A percentile compares a stretch with the other conserved stretches of the same genome.
phyloP scores from a whole-genome alignment of 192 early-diverging fungal genomes.

The Geranomyces michiganensis region DNA sequence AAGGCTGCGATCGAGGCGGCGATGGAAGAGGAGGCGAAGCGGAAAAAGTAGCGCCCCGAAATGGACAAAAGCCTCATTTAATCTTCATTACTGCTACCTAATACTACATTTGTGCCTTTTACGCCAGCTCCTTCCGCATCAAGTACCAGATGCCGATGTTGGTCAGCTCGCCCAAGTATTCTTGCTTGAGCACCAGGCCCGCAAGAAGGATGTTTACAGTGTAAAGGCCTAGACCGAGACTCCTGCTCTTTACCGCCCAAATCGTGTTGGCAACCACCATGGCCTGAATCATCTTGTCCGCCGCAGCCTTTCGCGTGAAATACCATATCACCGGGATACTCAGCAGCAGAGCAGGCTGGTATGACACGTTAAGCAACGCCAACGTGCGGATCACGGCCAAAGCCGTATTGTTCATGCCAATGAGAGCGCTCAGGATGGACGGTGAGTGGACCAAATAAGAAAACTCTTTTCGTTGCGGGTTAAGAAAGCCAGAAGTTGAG shows the following conservation, averaged over 20 bases:
- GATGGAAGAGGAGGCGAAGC: slow-evolving; percentile 39
- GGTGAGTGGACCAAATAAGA: slow-evolving; percentile 2
- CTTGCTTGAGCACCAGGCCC: background rate
- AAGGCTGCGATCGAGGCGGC: slow-evolving; percentile 48
- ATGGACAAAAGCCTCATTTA: too few relatives aligned
- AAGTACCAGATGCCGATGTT: slow-evolving; percentile 15
- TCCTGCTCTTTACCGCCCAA: background rate
- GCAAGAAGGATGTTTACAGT: slow-evolving; percentile 14
- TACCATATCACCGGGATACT: background rate
- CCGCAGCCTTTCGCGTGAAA: background rate
- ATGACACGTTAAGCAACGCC: background rate
- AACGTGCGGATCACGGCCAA: slow-evolving; percentile 5
- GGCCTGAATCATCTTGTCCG: background rate
- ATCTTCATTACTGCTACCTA: too few relatives aligned
- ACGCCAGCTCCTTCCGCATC: slow-evolving; percentile 12
- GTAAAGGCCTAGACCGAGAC: slow-evolving; percentile 1
- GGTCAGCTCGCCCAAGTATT: background rate
- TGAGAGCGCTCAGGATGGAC: background rate
- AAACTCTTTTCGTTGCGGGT: background rate
- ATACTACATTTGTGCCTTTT: background rate
- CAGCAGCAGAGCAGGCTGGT: background rate
- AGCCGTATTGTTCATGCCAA: background rate
- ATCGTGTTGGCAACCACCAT: slow-evolving; percentile 4
- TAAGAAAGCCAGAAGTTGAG: slow-evolving; percentile 2
- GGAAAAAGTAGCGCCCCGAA: background rate